Conservation (phyloP, 805 yeast species). For the Ogataea corticis region DNA sequence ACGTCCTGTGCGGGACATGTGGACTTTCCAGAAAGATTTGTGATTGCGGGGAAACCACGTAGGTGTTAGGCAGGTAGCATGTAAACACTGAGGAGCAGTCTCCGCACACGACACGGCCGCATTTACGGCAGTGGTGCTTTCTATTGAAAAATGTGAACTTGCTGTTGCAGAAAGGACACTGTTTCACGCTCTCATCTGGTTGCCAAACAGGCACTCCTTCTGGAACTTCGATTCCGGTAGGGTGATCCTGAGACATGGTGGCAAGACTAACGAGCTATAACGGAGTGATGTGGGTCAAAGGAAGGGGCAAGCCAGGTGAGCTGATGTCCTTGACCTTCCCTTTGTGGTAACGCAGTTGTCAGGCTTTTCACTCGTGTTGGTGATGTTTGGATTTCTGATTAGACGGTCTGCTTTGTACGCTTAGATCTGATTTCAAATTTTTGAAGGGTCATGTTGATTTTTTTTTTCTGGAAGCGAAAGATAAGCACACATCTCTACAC, state of each 20-base stretch:
- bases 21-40: conserved; percentile 50
- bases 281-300: too few relatives aligned
- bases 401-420: too few relatives aligned
- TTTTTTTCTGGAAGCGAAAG: background rate
- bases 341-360: too few relatives aligned
- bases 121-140: conserved; percentile 79
- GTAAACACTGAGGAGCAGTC: conserved; percentile 57
- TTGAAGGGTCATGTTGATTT: background rate
- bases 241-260: conserved; percentile 4
- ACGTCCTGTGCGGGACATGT: conserved; percentile 66
- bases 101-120: conserved; percentile 80
- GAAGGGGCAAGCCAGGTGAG: too few relatives aligned
- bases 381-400: too few relatives aligned
- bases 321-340: too few relatives aligned
- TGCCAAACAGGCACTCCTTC: conserved; percentile 63
- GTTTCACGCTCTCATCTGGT: conserved; percentile 52
- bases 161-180: conserved; percentile 56
- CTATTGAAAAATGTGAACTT: conserved; percentile 62
- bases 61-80: conserved; percentile 58
- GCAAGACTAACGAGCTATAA: background rate
- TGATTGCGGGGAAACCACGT: conserved; percentile 56
- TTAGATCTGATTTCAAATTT: too few relatives aligned
- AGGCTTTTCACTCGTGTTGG: too few relatives aligned
- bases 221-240: conserved; percentile 2
- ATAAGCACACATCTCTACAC: conserved; percentile 6